These are phyloP conservation scores for Symbiodinium natans DNA, from an alignment of 73 alveolate species.

Conservation along the genomic window DNA sequence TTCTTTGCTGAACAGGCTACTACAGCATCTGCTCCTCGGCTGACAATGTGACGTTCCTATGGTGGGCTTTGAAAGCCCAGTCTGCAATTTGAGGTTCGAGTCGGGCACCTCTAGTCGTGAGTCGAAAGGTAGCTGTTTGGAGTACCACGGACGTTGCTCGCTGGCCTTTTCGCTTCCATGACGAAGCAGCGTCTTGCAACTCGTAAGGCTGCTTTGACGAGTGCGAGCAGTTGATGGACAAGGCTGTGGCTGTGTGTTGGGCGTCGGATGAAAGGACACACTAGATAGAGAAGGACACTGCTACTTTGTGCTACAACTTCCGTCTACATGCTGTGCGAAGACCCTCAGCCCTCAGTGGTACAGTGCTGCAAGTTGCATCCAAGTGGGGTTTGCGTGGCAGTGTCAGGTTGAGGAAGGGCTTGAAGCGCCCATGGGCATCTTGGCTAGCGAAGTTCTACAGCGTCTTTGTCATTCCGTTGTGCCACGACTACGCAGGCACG, in stretches of 20 bases:
- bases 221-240: conserved; percentile 87
- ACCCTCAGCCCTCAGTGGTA: not conserved
- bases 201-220: conserved; percentile 77
- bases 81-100: not conserved
- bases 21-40: conserved; percentile 58
- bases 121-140: too few relatives aligned
- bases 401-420: conserved; percentile 51
- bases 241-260: conserved; percentile 11
- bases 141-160: too few relatives aligned
- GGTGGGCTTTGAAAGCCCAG: not conserved
- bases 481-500: not conserved
- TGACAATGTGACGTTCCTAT: not conserved
- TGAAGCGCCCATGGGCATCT: conserved; percentile 73
- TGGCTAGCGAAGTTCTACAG: not conserved
- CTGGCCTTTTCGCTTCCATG: too few relatives aligned
- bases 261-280: too few relatives aligned
- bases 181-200: too few relatives aligned
- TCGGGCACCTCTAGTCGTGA: too few relatives aligned
- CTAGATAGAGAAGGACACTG: too few relatives aligned
- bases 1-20: conserved; percentile 9
- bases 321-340: not conserved
- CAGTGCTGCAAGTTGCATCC: too few relatives aligned
- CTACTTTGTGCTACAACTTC: too few relatives aligned
- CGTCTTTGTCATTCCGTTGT: too few relatives aligned
- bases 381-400: too few relatives aligned